A percentile compares a stretch with the other conserved stretches of the same genome.
Conservation (phyloP, 768 basidiomycete species). For the Gelatoporia subvermispora region DNA sequence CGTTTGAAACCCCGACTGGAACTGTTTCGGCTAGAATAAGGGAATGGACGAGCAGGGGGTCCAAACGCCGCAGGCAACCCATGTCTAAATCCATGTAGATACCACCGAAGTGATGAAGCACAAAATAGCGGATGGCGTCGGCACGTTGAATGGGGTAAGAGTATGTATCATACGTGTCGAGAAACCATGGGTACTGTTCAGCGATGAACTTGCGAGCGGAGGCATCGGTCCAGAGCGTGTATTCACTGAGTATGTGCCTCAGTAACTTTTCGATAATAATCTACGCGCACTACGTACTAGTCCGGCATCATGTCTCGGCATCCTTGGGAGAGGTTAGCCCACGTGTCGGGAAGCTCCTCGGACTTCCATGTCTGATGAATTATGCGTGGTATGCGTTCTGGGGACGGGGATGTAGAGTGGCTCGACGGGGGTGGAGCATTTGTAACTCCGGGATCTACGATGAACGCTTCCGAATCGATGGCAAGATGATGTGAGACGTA, state of each 20-base stretch:
- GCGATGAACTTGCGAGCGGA: slow-evolving; percentile 87
- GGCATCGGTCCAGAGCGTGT: slow-evolving; percentile 97
- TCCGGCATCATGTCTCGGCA: slow-evolving; percentile 93
- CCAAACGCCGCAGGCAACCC: slow-evolving; percentile 82
- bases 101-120: slow-evolving; percentile 92
- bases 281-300: slow-evolving; percentile 61
- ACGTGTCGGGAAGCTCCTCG: slow-evolving; percentile 74
- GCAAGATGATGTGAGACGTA: slow-evolving; percentile 87
- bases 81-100: slow-evolving; percentile 96
- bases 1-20: slow-evolving; percentile 96
- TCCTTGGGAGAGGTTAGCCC: slow-evolving; percentile 74
- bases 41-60: slow-evolving; percentile 79
- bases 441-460: slow-evolving; percentile 71
- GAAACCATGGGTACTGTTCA: slow-evolving; percentile 84
- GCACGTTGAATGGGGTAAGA: slow-evolving; percentile 90
- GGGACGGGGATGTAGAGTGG: slow-evolving; percentile 31
- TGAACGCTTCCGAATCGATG: slow-evolving; percentile 73
- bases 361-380: slow-evolving; percentile 99
- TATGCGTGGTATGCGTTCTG: slow-evolving; percentile 83
- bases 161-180: slow-evolving; percentile 91
- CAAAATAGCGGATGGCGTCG: slow-evolving; percentile 96
- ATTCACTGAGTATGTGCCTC: slow-evolving; percentile 55
- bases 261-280: slow-evolving; percentile 4
- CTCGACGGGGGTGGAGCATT: slow-evolving; percentile 28
- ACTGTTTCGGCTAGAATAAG: slow-evolving; percentile 93